phyloP scores from a whole-genome alignment of 176 grass and related monocot species.

The Rhynchospora breviuscula region DNA sequence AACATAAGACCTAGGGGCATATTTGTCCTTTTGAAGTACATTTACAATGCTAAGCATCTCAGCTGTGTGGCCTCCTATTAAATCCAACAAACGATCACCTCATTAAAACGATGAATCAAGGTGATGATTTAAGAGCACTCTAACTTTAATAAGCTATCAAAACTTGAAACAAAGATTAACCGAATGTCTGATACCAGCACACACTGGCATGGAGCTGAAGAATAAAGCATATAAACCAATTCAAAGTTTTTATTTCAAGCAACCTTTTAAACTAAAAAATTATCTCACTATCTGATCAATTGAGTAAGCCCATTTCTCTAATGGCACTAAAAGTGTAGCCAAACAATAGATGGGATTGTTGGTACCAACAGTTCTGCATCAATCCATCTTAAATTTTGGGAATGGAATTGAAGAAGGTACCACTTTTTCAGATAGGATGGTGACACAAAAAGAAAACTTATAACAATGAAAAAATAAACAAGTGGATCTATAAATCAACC shows the following conservation, averaged over 20 bases:
- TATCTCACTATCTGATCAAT: neutral
- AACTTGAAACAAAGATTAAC: neutral
- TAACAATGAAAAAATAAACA: neutral
- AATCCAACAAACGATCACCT: neutral
- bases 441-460: neutral
- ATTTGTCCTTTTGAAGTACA: slow-evolving; percentile 66
- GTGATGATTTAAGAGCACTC: neutral
- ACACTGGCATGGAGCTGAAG: neutral
- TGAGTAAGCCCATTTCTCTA: neutral
- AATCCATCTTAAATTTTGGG: neutral
- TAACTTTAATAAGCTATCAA: neutral
- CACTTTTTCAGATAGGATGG: neutral
- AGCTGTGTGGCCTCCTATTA: slow-evolving; percentile 74
- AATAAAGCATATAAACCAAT: neutral
- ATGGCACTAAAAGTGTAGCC: neutral
- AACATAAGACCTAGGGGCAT: slow-evolving; percentile 67
- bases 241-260: neutral
- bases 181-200: neutral
- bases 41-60: slow-evolving; percentile 89
- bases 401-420: neutral
- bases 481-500: slow-evolving; percentile 28
- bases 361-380: neutral
- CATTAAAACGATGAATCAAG: neutral
- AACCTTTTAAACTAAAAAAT: neutral
- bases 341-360: neutral